Evolutionary conservation across 2,329 filamentous ascomycete species (phyloP), one percentile per base, ranked within the genome.

Genomic region (Pseudogymnoascus sp.): DNA sequence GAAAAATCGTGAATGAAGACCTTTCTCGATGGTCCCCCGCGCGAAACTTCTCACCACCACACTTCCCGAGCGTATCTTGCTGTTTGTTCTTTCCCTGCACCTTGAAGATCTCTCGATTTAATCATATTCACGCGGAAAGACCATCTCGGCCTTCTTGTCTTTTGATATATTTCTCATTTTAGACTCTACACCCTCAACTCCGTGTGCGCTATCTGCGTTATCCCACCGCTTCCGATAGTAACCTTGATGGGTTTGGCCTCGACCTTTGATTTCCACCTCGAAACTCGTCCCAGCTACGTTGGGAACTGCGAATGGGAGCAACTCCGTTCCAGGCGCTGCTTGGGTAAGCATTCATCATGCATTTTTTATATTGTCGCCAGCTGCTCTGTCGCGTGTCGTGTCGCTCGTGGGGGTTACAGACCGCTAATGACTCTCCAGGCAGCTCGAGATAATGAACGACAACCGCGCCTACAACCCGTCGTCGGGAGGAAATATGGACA

Each of bases 241-340:
- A 58, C 52, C 52, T 58, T 58, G 52, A 58, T 58, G 52, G 52
- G 52, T 58, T 58, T 58, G 52, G 52, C 52, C 25, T 35, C 28
- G 30, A 58, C 52, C 52, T 22, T 23, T 35, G 52, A 19, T n/a
- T 22, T 22, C 28, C 8, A 58, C 52, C n/a, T 38, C 52, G 14
- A 58, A 19, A 9, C 30, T 14, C 52, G 28, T 35, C 23, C 30
- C 28, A 22, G 52, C 28, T 38, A 25, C 52, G 12, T 58, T 35
- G 22, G 28, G 28, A 33, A n/a, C 52, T 33, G 28, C 28, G 28
- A 38, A 58, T 38, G 30, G 35, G 28, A 58, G 52, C 35, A 58
- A 58, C 52, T 33, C 52, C 52, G 28, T 36, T 58, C 28, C 28
- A 58, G 28, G 52, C 52, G 30, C 35, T 58, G 52, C 28, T 58